Base-by-base conservation (phyloP, 208 protist species). In the Leishmania turanica region DNA sequence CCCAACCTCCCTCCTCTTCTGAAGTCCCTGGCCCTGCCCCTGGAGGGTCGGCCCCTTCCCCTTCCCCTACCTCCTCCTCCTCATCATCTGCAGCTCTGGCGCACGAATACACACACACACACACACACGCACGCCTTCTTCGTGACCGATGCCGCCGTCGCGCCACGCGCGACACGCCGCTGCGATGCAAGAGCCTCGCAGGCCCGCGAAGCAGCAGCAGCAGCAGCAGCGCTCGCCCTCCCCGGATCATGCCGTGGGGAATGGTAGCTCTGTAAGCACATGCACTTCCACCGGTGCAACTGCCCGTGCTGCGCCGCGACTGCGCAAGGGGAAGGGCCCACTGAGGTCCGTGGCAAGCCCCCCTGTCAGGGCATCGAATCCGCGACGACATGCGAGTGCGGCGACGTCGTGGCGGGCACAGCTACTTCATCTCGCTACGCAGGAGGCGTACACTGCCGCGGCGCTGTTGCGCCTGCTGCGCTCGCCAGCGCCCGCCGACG, bases 381-480 rank as follows among this genome's bases (percentile, higher is more conserved):
- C 72, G 24, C 31, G 2, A 24, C 19, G 5, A 11, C n/a, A 40
- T 17, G 31, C 72, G 31, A 58, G 17, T n/a, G n/a, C 34, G 21
- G 8, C 24, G 24, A 34, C 17, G 6, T 34, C 73, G 13, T 34
- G 53, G 37, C 75, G 81, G 6, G 40, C 75, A 17, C 66, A 42
- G 40, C 81, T 85, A 13, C 70, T 85, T 21, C 81, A 34, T 37
- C 47, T 85, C 24, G 81, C 81, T 45, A 74, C 49, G 56, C 81
- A 76, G 58, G 62, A 78, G 7, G 81, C 81, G 1, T 34, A 65
- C 40, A 65, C 75, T 2, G 81, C 81, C 0, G 81, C 77, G 24
- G 56, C 75, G 11, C 69, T 85, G 40, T 56, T 85, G 45, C 58
- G 60, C 0, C 42, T 69, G 19, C 37, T 56, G 19, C 62, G 60